Evolutionary conservation across 208 protist species (phyloP).

Genomic region (Trypanosoma melophagium): DNA sequence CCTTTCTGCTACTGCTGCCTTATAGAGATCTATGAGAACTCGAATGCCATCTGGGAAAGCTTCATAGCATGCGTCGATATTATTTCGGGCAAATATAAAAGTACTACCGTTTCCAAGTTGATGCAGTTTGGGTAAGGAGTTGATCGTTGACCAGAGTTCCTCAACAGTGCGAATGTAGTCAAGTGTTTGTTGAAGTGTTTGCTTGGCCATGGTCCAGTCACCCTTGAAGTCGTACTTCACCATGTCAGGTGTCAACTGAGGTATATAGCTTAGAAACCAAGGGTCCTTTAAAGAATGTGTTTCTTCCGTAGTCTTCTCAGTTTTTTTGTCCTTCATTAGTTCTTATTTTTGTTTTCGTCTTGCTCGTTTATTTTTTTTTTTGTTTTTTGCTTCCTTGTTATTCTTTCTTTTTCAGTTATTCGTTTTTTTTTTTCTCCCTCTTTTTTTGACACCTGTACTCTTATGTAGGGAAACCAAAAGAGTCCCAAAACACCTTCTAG

Average conservation of each 20-base stretch:
- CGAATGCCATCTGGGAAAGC: slow-evolving; percentile 83
- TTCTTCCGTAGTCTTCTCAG: slow-evolving; percentile 20
- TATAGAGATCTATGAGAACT: slow-evolving; percentile 72
- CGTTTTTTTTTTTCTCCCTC: neutral
- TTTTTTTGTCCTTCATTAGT: neutral
- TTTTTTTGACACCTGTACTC: neutral
- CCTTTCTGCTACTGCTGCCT: slow-evolving; percentile 54
- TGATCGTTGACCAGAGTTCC: slow-evolving; percentile 90
- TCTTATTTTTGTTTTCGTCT: neutral
- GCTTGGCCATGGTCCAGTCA: slow-evolving; percentile 82
- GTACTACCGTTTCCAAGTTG: slow-evolving; percentile 77
- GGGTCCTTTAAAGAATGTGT: slow-evolving; percentile 71
- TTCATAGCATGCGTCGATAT: slow-evolving; percentile 87
- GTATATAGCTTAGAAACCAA: slow-evolving; percentile 88
- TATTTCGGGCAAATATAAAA: slow-evolving; percentile 81
- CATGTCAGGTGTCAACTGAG: slow-evolving; percentile 62
- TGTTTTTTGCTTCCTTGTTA: neutral
- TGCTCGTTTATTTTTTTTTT: neutral
- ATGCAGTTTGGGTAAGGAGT: slow-evolving; percentile 84
- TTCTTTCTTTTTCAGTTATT: neutral
- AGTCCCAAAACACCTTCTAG: too few species aligned
- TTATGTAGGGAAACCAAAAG: too few species aligned
- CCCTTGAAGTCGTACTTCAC: slow-evolving; percentile 78
- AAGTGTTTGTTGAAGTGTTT: slow-evolving; percentile 67
- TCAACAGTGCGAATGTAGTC: slow-evolving; percentile 86